Base-by-base conservation (phyloP, 805 yeast species). In the Candida adriatica region DNA sequence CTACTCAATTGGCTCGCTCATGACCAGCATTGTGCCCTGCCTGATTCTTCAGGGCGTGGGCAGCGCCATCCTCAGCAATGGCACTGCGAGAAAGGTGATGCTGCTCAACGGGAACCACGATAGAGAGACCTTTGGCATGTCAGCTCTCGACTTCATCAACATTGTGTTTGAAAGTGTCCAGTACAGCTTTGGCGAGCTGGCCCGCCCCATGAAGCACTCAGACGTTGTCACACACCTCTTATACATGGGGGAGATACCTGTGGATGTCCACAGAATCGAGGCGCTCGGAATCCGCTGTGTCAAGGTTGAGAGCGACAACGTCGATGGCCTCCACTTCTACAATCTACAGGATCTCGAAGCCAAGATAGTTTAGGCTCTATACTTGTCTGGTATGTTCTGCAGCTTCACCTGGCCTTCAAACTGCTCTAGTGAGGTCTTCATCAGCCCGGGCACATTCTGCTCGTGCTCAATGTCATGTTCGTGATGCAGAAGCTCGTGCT, bases 21-120 rank as follows among this genome's bases (percentile, higher is more conserved):
- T 83, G 79, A 88, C 97, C 0, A 83, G 95, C 30, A 74, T 82
- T 6, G 59, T 86, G 3, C 96, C 97, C 0, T 76, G 86, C 0
- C 58, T 86, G 6, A 69, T 85, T 7, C 59, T 85, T 4, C 73
- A 73, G 31, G 94, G 94, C 2, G 66, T 83, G 6, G 88, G 88
- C 0, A 67, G 67, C 21, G 77, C 86, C 0, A 70, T 83, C 18
- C 34, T 30, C 27, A 34, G 43, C 5, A 58, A 56, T 10, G 43
- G 42, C 8, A 46, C 51, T 2, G 50, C 58, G 32, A 64, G 62
- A 33, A 75, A 78, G 46, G 64, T 87, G 6, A 51, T 87, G 11
- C 53, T 88, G 8, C 55, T 87, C 18, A 88, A 88, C 54, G 92
- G 94, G 5, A 60, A 72, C 20, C 58, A 59, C 30, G 96, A 88